Conservation (phyloP, 768 basidiomycete genomes). For the Pseudohyphozyma bogoriensis region DNA sequence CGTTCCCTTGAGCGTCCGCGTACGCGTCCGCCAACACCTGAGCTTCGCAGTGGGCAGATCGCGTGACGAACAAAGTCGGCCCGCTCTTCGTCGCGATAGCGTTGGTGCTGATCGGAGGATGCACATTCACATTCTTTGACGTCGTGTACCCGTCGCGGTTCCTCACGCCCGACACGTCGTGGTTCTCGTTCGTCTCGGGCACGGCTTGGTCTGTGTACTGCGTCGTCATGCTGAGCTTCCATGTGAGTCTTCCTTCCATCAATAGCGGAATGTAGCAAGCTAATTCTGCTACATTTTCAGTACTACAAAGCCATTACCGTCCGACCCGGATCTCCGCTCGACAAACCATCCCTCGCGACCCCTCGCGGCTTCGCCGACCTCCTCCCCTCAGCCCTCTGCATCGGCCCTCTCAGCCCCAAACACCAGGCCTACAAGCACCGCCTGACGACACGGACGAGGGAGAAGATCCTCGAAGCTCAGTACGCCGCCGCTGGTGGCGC, state of each 20-base stretch:
- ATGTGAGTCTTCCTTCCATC: not conserved
- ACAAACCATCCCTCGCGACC: constrained; percentile 13
- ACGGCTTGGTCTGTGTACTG: constrained; percentile 16
- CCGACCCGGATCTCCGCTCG: constrained; percentile 60
- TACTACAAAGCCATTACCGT: constrained; percentile 79
- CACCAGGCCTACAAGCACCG: too few relatives aligned
- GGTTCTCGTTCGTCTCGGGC: constrained; percentile 5
- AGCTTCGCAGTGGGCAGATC: too few relatives aligned
- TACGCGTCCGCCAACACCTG: too few relatives aligned
- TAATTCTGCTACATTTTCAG: constrained; percentile 3
- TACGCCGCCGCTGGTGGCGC: not conserved
- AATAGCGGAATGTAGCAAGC: not conserved
- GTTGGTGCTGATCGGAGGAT: constrained; percentile 55
- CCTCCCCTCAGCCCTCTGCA: constrained; percentile 9
- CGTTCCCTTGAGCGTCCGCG: not conserved
- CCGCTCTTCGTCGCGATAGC: constrained; percentile 83
- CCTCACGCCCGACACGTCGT: constrained; percentile 1
- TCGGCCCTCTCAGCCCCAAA: not conserved
- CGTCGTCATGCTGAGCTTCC: constrained; percentile 26
- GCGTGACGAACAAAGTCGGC: constrained; percentile 78
- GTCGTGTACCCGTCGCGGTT: constrained; percentile 32
- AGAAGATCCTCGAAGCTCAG: not conserved
- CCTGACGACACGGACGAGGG: not conserved
- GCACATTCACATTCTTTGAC: constrained; percentile 72
- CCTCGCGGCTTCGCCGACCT: constrained; percentile 6